Conservation (phyloP, 108 stramenopile species). For the Epipyxis sp. region DNA sequence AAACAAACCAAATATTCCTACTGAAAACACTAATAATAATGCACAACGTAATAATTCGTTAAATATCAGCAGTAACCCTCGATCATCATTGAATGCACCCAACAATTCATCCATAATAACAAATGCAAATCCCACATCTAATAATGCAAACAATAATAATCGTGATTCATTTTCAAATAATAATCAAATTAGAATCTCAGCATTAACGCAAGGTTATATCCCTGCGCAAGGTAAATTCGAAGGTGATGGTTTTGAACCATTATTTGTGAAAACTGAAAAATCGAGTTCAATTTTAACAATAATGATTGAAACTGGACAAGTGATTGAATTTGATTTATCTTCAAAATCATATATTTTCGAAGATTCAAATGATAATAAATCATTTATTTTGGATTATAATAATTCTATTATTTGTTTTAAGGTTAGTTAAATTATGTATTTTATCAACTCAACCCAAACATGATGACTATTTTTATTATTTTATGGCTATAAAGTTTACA, state of each 20-base stretch:
- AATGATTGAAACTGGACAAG: background rate
- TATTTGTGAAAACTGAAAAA: background rate
- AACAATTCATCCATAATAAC: background rate
- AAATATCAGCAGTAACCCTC: background rate
- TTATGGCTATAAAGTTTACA: too few relatives aligned
- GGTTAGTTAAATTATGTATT: too few relatives aligned
- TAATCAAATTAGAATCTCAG: background rate
- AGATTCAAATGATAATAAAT: background rate
- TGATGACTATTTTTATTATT: too few relatives aligned
- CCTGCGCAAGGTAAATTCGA: slow-evolving; percentile 17
- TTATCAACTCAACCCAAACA: too few relatives aligned
- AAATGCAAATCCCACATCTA: background rate
- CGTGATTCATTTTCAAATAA: background rate
- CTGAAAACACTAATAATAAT: background rate
- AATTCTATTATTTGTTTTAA: background rate
- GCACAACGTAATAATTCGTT: background rate
- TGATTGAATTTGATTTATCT: slow-evolving; percentile 20
- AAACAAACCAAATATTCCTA: too few relatives aligned
- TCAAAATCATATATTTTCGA: background rate
- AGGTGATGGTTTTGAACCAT: slow-evolving; percentile 14
- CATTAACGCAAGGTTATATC: background rate
- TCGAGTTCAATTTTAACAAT: background rate
- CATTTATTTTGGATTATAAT: background rate
- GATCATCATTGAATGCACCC: background rate
- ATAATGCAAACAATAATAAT: background rate